Evolutionary conservation across 106 monocot genomes (phyloP), one percentile per base, ranked within the genome.

Genomic region (Vanilla planifolia): DNA sequence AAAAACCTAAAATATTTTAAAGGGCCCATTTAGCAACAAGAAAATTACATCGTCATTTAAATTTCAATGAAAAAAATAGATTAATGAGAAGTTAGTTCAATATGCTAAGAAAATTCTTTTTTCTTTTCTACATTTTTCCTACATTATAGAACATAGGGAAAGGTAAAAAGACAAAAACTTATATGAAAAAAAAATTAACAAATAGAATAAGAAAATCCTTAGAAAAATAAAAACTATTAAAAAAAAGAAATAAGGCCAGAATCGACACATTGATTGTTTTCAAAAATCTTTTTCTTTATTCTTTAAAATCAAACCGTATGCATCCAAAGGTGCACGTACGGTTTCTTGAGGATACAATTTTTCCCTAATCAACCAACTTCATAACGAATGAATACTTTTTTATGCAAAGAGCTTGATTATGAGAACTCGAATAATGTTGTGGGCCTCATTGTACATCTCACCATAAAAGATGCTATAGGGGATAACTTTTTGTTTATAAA

Each of bases 391-490:
- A 39, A 39, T 39, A 40, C 40, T 60, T 60, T 60, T 60, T 61
- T 43, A 61, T 30, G 32, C 32, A 30, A 33, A 57, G 17, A 57
- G 34, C 4, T 57, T 53, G 25, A 52, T 52, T 25, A 19, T 27
- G 9, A 52, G 1, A 55, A 32, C 14, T 55, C 32, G 15, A 55
- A 55, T 55, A 3, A 55, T 42, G 11, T 61, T 61, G 25, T 61
- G 41, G 23, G 61, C 24, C 41, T 63, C 21, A 63, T 63, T 26
- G 47, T 63, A 26, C 30, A 63, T 63, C 63, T 63, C n/a, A 47
- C 32, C 32, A 46, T 63, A 46, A 48, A 59, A 39, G 20, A 59
- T 59, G 21, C 19, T 37, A 59, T 22, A 21, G 39, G 21, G 1
- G 36, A 36, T 59, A 0, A 22, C 39, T 59, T 22, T 39, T 59